Evolutionary conservation across 176 grass and related monocot genomes (phyloP).

Genomic region (Coix lacrymajobi): DNA sequence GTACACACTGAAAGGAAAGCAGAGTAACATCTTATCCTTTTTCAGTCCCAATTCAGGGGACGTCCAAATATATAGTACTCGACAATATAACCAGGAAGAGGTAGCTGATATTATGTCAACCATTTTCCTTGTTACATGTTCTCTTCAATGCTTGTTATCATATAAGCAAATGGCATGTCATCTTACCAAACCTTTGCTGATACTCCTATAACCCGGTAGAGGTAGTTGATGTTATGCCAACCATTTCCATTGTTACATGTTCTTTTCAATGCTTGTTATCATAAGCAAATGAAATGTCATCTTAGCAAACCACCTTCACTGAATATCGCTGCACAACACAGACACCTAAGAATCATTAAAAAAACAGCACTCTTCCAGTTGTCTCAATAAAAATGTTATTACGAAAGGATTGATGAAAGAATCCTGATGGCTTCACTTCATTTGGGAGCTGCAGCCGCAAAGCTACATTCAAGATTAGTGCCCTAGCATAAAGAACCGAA

Average conservation of each 20-base stretch:
- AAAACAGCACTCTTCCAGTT: background rate
- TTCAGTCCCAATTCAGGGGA: background rate
- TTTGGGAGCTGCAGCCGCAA: background rate
- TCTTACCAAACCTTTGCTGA: too few species aligned
- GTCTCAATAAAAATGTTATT: background rate
- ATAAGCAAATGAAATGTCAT: background rate
- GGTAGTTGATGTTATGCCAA: background rate
- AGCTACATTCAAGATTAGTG: constrained; percentile 9
- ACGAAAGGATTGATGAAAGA: background rate
- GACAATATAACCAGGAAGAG: background rate
- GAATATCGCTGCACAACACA: background rate
- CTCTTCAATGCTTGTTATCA: background rate
- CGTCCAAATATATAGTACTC: background rate
- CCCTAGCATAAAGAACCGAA: constrained; percentile 1
- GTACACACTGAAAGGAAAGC: background rate
- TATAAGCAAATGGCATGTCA: background rate
- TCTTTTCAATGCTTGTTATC: background rate
- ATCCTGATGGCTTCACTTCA: background rate
- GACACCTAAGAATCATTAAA: background rate
- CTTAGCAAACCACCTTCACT: background rate
- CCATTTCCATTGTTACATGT: background rate
- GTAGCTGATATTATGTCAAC: too few species aligned
- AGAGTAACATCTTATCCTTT: background rate
- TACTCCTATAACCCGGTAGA: too few species aligned
- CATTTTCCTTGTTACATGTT: background rate